Evolutionary conservation across 345 rosid genomes (phyloP), one percentile per base, ranked within the genome.

Genomic region (Linum tenue): DNA sequence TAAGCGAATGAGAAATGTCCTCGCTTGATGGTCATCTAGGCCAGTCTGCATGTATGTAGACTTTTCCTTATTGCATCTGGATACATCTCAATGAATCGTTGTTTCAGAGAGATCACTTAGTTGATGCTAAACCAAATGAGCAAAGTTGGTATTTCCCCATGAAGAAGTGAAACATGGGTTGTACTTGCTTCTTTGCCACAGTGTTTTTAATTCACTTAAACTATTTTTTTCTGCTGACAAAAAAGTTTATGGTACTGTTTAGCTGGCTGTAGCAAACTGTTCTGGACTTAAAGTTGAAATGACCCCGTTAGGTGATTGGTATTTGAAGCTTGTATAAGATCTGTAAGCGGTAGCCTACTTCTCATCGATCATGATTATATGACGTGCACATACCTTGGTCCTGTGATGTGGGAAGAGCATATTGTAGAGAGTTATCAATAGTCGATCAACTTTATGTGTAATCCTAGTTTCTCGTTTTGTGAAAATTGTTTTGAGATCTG

Each of bases 91-190:
- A 73, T 79, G 84, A 80, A 80, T 86, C 75, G 64, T 81, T 63
- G 73, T 86, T 83, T 86, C 86, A 72, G 79, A 71, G 75, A 60
- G 95, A 92, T 82, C 99, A 90, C 97, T 79, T 70, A 69, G 22
- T 62, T 56, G 92, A 92, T 90, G 97, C 97, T 68, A 86, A 53
- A 92, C 66, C 31, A 76, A 85, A 71, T 71, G 22, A 66, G 87
- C 92, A 65, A 71, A 80, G 85, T 71, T 66, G 82, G 71, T 85
- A 79, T 71, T 81, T 71, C 85, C 78, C 72, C 82, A 60, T 84
- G 81, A 73, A 65, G 59, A 72, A 90, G 92, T 79, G 75, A 72
- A 80, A 75, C 81, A 39, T 59, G 84, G 69, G 76, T 70, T 78
- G 70, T 70, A 76, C 72, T 70, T 37, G 74, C 41, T 57, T 66